Evolutionary conservation across 495 filamentous ascomycete species (phyloP).

Genomic region (Penicillium manginii): DNA sequence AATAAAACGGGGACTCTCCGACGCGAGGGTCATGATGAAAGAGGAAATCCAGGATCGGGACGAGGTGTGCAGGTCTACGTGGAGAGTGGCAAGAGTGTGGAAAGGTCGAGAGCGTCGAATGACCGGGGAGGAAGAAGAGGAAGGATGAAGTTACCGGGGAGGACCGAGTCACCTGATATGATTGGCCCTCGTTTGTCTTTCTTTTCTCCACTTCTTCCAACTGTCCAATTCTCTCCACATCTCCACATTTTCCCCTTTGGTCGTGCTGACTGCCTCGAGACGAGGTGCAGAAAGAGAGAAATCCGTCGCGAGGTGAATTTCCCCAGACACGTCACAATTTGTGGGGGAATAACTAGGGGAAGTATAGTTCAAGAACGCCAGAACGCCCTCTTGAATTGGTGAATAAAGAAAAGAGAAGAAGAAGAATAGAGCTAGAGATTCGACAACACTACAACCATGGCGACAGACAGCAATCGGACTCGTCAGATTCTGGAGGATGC

Average conservation of each 20-base stretch:
- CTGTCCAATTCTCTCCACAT: not conserved
- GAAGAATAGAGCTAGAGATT: not conserved
- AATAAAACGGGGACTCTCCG: not conserved
- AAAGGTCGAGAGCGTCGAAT: too few relatives aligned
- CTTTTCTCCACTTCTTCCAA: not conserved
- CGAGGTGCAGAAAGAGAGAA: not conserved
- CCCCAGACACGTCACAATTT: not conserved
- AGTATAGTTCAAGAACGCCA: not conserved
- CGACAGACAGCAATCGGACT: slow-evolving; percentile 55
- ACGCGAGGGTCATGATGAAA: not conserved
- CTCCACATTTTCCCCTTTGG: not conserved
- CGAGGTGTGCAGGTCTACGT: not conserved
- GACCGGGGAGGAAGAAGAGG: not conserved
- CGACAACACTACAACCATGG: not conserved
- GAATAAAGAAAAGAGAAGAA: too few relatives aligned
- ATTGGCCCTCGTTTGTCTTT: not conserved
- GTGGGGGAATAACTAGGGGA: not conserved
- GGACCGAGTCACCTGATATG: not conserved
- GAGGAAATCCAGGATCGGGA: not conserved
- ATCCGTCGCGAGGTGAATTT: not conserved
- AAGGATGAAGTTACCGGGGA: not conserved
- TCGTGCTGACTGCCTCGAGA: not conserved
- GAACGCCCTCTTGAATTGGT: not conserved
- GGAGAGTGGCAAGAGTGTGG: too few relatives aligned
- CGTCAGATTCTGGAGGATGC: slow-evolving; percentile 64